These are phyloP conservation scores for Coemansia sp. DNA, from an alignment of 192 early-diverging fungal species.

Conservation along the genomic window DNA sequence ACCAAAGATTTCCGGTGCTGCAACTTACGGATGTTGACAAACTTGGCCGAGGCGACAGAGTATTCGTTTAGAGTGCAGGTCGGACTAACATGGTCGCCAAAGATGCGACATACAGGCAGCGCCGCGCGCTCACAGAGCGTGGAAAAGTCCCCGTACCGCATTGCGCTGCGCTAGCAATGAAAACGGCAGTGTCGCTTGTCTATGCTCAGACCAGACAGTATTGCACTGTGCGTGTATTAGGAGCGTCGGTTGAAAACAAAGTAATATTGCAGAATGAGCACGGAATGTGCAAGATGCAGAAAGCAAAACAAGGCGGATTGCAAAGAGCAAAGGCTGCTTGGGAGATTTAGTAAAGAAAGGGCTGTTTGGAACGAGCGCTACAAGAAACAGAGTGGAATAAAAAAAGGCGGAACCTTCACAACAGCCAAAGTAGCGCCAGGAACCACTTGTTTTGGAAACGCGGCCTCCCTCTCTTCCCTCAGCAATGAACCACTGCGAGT, in stretches of 20 bases:
- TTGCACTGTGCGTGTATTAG: neutral
- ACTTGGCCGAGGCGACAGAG: conserved; percentile 19
- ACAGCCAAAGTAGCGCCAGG: neutral
- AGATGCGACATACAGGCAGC: conserved; percentile 50
- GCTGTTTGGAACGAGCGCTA: conserved; percentile 4
- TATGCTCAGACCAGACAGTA: too few species aligned
- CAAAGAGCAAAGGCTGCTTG: too few species aligned
- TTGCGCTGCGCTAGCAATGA: conserved; percentile 14
- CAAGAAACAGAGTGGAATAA: neutral
- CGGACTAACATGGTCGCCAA: conserved; percentile 37
- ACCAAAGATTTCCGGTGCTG: neutral
- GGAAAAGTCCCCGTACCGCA: conserved; percentile 56
- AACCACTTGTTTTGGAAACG: too few species aligned
- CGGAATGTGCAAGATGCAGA: neutral
- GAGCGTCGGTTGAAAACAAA: neutral
- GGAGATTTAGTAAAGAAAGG: neutral
- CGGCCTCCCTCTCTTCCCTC: too few species aligned
- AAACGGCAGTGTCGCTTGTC: too few species aligned
- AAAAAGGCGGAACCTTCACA: neutral
- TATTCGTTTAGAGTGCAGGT: conserved; percentile 30
- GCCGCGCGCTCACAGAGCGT: conserved; percentile 49
- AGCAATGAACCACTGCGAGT: too few species aligned
- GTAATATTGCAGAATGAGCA: neutral
- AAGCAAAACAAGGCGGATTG: neutral
- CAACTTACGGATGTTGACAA: conserved; percentile 52